Evolutionary conservation across 805 yeast species (phyloP), one percentile per base, ranked within the genome.

Genomic region (Clavispora asparagi): DNA sequence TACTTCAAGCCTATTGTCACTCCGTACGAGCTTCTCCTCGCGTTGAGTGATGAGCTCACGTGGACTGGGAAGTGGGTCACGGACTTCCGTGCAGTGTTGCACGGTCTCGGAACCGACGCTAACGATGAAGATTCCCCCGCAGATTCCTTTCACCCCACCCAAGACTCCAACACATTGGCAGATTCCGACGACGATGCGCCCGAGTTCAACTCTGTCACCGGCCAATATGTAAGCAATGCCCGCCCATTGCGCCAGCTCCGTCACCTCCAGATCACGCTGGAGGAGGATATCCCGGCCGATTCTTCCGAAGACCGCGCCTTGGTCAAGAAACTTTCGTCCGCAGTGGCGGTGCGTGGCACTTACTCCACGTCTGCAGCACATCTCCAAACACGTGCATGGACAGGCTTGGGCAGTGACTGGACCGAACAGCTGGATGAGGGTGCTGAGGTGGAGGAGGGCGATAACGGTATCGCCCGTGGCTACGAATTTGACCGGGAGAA

Each of bases 11-110:
- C 98, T 0, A 86, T 94, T 10, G 81, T 94, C 16, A 94, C 99
- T 0, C 98, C 98, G 0, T 92, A 87, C 64, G 99, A 94, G 63
- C 69, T 94, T 36, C 78, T 83, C 41, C 67, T 92, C 63, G 96
- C 98, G 0, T 73, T 94, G 47, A 78, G 78, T 50, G 81, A 79
- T 23, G 89, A 85, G 51, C 73, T 88, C 19, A 72, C 81, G 1
- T 94, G 99, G 99, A 83, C 95, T 0, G 98, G 98, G 1, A 77
- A 85, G 54, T 94, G 99, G 98, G 78, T 87, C 10, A 81, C 89
- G 1, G 94, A 87, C 55, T 90, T 91, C 64, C 58, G 69, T 19
- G 78, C 78, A 35, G 75, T 80, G 3, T 69, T 83, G 4, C 56
- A 70, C 9, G 59, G 58, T 7, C 59, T 82, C 52, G 63, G 59